Base-by-base conservation (phyloP, 331 rosid species). In the Erythrophleum ivorense region DNA sequence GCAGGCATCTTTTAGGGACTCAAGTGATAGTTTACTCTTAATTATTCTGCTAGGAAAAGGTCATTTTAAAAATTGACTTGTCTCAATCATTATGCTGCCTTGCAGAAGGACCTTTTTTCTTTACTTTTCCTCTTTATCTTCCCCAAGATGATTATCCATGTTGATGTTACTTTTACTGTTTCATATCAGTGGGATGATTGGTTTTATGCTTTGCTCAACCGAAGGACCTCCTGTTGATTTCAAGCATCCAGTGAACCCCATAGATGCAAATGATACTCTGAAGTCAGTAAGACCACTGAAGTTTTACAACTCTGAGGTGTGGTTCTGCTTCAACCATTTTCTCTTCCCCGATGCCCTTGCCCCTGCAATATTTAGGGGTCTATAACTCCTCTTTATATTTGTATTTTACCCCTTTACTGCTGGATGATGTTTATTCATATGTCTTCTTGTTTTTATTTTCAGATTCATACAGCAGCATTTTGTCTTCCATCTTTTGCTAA, bases 191-290 rank as follows among this genome's bases (percentile, higher is more conserved):
- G 99, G 90, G 76, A 91, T 96, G 90, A 96, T 96, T 80, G 99
- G 99, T 86, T 96, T 96, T 82, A 96, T 96, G 99, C 97, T 96
- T 62, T 96, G 99, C 86, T 92, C 99, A 18, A 96, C 99, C 6
- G 98, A 94, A 88, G 99, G 99, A 6, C 97, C 97, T 45, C 0
- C 83, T 13, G 98, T 96, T 33, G 92, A 96, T 86, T 96, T 96
- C 89, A 92, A 91, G 94, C 94, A 90, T 82, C 98, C 99, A 19
- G 88, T 91, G 82, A 94, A 90, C 87, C 87, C 95, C 50, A 84
- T 92, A 33, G 95, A 89, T 71, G 88, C 79, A 21, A 64, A 84
- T 18, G 92, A 88, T 36, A 49, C 79, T 60, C 83, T 78, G 58
- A 72, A 78, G 9, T 83, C 86, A 1, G 66, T 33, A 77, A 83